These are phyloP conservation scores for Colletotrichum chlorophyti DNA, from an alignment of 2,329 filamentous ascomycete species.

Conservation along the genomic window DNA sequence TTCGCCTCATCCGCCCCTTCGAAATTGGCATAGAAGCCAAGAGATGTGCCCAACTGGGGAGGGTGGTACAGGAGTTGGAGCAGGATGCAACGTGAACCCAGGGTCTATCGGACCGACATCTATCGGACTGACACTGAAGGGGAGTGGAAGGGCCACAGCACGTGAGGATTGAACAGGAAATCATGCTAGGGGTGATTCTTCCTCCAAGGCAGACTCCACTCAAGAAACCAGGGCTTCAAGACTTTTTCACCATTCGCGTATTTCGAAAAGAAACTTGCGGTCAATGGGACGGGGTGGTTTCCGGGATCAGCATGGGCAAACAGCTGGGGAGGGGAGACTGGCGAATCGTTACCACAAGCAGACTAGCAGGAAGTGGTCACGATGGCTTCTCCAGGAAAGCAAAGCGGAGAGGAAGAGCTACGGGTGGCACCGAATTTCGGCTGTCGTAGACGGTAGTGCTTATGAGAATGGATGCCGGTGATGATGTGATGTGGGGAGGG, in stretches of 20 bases:
- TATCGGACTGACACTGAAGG: too few relatives aligned
- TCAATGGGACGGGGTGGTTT: too few relatives aligned
- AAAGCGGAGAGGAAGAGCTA: background rate
- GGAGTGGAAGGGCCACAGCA: background rate
- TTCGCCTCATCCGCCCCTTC: too few relatives aligned
- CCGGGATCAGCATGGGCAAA: too few relatives aligned
- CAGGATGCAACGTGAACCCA: too few relatives aligned
- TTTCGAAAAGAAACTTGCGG: too few relatives aligned
- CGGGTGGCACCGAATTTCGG: conserved; percentile 18
- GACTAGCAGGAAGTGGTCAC: conserved; percentile 9
- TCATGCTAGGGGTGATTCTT: background rate
- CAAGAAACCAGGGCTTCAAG: too few relatives aligned
- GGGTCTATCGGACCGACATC: conserved; percentile 15
- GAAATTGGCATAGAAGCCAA: conserved; percentile 16
- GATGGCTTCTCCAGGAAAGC: conserved; percentile 14
- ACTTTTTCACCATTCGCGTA: too few relatives aligned
- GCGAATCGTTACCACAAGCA: background rate
- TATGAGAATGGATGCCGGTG: background rate
- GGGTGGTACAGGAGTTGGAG: background rate
- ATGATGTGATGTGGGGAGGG: background rate
- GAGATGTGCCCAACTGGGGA: background rate
- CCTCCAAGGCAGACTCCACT: too few relatives aligned
- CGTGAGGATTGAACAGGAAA: background rate
- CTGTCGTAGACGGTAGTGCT: conserved; percentile 9
- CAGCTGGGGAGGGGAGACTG: background rate